These are phyloP conservation scores for Rhododendron simsii DNA, from an alignment of 148 eudicot species.

Conservation along the genomic window DNA sequence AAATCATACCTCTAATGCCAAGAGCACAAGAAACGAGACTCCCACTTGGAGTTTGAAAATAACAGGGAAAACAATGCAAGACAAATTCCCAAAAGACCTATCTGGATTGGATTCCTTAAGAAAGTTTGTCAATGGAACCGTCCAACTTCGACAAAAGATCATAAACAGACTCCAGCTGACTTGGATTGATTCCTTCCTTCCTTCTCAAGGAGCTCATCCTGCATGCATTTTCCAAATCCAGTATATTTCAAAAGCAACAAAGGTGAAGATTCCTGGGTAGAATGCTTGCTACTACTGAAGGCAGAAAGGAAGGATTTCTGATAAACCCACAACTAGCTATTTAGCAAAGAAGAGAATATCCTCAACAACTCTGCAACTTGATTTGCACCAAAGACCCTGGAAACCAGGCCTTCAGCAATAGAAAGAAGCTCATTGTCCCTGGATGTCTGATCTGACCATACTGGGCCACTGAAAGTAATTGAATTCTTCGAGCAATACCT, in stretches of 20 bases:
- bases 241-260: slow-evolving; percentile 65
- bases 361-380: slow-evolving; percentile 43
- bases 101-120: slow-evolving; percentile 41
- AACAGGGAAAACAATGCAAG: slow-evolving; percentile 89
- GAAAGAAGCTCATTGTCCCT: slow-evolving; percentile 48
- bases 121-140: slow-evolving; percentile 41
- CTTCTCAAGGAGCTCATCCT: slow-evolving; percentile 44
- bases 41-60: slow-evolving; percentile 52
- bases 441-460: slow-evolving; percentile 33
- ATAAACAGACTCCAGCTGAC: slow-evolving; percentile 50
- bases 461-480: slow-evolving; percentile 26
- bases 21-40: slow-evolving; percentile 64
- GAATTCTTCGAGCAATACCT: slow-evolving; percentile 39
- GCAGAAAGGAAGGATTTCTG: slow-evolving; percentile 59
- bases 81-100: slow-evolving; percentile 58
- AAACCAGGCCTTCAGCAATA: slow-evolving; percentile 45
- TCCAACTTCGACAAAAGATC: slow-evolving; percentile 50
- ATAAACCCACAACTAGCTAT: slow-evolving; percentile 45
- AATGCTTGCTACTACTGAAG: slow-evolving; percentile 29
- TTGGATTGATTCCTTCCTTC: slow-evolving; percentile 30
- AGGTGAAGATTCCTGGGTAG: slow-evolving; percentile 33
- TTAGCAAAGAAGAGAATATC: slow-evolving; percentile 53
- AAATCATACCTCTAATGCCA: slow-evolving; percentile 54
- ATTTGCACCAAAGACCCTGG: slow-evolving; percentile 36
- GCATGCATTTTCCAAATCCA: slow-evolving; percentile 55